These are phyloP conservation scores for Cercospora zeina DNA, from an alignment of 2,329 filamentous ascomycete genomes.

Conservation along the genomic window DNA sequence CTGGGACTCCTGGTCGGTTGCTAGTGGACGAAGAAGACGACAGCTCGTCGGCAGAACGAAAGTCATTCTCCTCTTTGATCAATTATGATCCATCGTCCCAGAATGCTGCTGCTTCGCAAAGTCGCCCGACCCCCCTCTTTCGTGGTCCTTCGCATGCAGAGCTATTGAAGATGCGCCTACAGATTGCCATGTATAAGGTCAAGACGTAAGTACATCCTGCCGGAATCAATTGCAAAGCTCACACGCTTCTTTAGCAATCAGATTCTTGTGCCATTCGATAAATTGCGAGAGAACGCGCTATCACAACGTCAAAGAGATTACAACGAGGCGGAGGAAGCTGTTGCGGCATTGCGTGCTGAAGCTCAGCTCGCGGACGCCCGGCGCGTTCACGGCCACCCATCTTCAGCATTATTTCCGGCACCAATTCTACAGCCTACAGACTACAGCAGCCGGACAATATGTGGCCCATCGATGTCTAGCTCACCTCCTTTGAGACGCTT, in stretches of 20 bases:
- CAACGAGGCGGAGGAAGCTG: conserved; percentile 32
- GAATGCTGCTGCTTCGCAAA: conserved; percentile 23
- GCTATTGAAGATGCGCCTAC: conserved; percentile 66
- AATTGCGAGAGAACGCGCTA: conserved; percentile 45
- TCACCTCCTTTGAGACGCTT: conserved; percentile 20
- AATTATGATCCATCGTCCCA: conserved; percentile 51
- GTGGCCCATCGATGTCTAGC: conserved; percentile 25
- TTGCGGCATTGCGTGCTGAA: conserved; percentile 26
- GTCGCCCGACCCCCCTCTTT: conserved; percentile 12
- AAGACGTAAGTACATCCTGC: conserved; percentile 17
- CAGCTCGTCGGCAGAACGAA: conserved; percentile 39
- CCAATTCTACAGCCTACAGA: conserved; percentile 45
- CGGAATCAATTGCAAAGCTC: background rate
- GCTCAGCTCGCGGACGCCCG: conserved; percentile 6
- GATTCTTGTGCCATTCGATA: conserved; percentile 63
- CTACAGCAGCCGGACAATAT: conserved; percentile 43
- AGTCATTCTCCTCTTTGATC: conserved; percentile 51
- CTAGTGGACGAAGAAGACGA: conserved; percentile 31
- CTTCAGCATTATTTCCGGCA: conserved; percentile 39
- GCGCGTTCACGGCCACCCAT: conserved; percentile 10
- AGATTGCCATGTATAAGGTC: conserved; percentile 73
- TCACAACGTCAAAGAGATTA: conserved; percentile 3
- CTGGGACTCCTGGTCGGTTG: conserved; percentile 31
- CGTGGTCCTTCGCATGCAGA: conserved; percentile 54
- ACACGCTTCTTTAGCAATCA: conserved; percentile 62